A percentile compares a stretch with the other conserved stretches of the same genome.
Conservation (phyloP, 768 basidiomycete genomes). For the Amanita thiersii region DNA sequence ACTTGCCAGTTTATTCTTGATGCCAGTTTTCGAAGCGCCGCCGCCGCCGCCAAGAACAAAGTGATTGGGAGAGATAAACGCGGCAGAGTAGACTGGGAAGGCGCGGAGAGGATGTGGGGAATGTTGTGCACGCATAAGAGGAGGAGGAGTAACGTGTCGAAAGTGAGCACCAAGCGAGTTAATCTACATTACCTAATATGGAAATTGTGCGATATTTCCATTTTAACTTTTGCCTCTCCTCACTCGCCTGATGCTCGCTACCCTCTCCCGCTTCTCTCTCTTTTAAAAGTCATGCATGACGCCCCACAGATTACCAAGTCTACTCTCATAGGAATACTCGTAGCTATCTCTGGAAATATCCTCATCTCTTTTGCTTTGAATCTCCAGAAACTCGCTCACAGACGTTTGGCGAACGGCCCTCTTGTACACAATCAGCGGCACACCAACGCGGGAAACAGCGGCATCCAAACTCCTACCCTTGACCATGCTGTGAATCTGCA, state of each 20-base stretch:
- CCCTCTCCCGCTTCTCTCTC: not conserved
- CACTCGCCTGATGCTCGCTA: not conserved
- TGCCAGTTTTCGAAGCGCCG: constrained; percentile 77
- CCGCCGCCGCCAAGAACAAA: constrained; percentile 88
- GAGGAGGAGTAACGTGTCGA: constrained; percentile 4
- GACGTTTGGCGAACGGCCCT: constrained; percentile 43
- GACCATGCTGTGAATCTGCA: not conserved
- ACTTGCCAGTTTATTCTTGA: constrained; percentile 90
- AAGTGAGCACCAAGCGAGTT: constrained; percentile 11
- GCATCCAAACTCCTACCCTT: not conserved
- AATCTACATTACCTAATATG: constrained; percentile 5
- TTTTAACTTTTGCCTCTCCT: not conserved
- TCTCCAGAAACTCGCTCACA: constrained; percentile 87
- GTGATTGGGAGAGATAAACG: constrained; percentile 63
- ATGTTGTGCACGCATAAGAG: constrained; percentile 71
- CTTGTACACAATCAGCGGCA: not conserved
- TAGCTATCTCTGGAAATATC: constrained; percentile 79
- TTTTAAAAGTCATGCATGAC: constrained; percentile 20
- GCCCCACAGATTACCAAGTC: constrained; percentile 48
- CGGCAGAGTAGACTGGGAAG: constrained; percentile 86
- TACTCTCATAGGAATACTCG: constrained; percentile 68
- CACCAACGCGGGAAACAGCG: not conserved
- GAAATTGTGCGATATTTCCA: constrained; percentile 4
- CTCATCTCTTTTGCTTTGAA: constrained; percentile 89
- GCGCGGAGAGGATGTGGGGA: constrained; percentile 64